Conservation (phyloP, 805 yeast species). For the Clavispora santaluciae region DNA sequence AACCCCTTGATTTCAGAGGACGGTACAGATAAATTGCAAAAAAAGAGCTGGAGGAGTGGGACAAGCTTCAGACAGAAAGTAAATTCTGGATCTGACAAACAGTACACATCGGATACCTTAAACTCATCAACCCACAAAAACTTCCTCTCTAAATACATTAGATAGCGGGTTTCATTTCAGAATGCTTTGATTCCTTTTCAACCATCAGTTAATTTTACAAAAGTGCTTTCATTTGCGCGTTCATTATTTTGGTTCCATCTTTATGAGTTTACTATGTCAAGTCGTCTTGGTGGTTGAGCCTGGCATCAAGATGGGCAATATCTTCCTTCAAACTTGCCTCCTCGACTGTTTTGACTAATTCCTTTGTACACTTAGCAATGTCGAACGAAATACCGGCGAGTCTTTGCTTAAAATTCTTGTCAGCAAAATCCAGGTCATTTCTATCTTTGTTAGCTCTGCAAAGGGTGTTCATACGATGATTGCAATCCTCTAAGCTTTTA, state of each 20-base stretch:
- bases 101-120: conserved; percentile 30
- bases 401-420: conserved; percentile 85
- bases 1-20: background rate
- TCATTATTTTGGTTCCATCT: background rate
- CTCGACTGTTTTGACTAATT: conserved; percentile 91
- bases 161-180: too few relatives aligned
- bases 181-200: too few relatives aligned
- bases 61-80: conserved; percentile 18
- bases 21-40: conserved; percentile 1
- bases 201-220: background rate
- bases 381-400: conserved; percentile 95
- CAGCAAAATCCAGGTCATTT: conserved; percentile 65
- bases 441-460: conserved; percentile 43
- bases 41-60: conserved; percentile 29
- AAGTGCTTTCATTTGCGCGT: background rate
- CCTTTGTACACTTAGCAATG: conserved; percentile 94
- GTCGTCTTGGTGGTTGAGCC: conserved; percentile 39
- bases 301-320: conserved; percentile 73
- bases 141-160: conserved; percentile 31
- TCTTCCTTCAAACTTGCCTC: conserved; percentile 88
- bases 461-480: conserved; percentile 71
- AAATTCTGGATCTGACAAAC: conserved; percentile 3
- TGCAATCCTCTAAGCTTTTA: conserved; percentile 78
- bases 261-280: conserved; percentile 8
- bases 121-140: conserved; percentile 32